Base-by-base conservation (phyloP, 805 yeast species). In the Blastobotrys peoriensis region DNA sequence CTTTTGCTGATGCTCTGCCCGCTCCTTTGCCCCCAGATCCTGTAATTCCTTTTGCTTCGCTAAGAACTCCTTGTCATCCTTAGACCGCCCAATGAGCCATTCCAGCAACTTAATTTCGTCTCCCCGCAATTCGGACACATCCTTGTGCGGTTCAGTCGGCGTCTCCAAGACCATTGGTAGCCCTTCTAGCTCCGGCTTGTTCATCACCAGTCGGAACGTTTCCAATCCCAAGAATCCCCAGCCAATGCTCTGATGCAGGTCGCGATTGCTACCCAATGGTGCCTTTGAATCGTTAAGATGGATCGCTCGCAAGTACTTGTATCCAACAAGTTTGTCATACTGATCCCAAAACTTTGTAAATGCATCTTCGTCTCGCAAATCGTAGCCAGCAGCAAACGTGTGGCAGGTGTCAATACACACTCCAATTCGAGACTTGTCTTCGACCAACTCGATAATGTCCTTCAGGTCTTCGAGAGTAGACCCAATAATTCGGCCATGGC, bases 341-440 rank as follows among this genome's bases (percentile, higher is more conserved):
- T 79, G 65, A 3, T 68, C 62, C 94, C 96, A 84, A 62, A 93
- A 89, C 36, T 66, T 64, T 6, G 71, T 69, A 65, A 80, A 85
- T 10, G 67, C 60, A 23, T 71, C 78, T 47, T 73, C 74, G 15
- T 74, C 73, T n/a, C 80, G 65, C 38, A 93, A 73, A 59, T 93
- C 97, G 61, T 86, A 89, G 1, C 98, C 98, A 1, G 98, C 96
- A 0, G 98, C 96, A 69, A 86, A 88, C 0, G 96, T 73, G 63
- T 93, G 98, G 61, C 98, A 93, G 0, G 98, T 93, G 62, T 93
- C 98, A 13, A 93, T 73, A 61, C 98, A 93, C 1, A 93, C 95
- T 3, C 98, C 98, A n/a, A 93, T 81, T 45, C 98, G 72, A 1
- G 66, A 60, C 62, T 89, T 89, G 58, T 88, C 76, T 1, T 87